Evolutionary conservation across 2,329 filamentous ascomycete genomes (phyloP), one percentile per base, ranked within the genome.

Genomic region (Trichoderma sp.): DNA sequence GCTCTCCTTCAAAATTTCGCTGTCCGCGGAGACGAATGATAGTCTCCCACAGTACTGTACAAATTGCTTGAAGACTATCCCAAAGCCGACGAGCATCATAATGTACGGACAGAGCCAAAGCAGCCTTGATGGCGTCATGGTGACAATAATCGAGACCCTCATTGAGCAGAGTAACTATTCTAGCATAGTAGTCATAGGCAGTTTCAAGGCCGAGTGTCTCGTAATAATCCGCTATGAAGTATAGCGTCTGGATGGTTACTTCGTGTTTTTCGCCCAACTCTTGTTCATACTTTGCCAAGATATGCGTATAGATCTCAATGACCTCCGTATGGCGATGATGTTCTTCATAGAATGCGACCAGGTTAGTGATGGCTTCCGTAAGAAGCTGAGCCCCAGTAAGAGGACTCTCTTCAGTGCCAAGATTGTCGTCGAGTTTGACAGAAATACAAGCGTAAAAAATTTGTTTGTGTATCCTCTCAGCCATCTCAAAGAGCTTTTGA

Each of bases 251-350:
- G 28, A 65, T 65, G n/a, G 62, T 65, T 23, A 13, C 7, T 9
- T 32, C 26, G 28, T 65, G 39, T 6, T 65, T 65, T 53, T 47
- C 7, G 17, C 62, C 62, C 3, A 78, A 73, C 11, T 74, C 26
- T 65, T 73, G 75, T 63, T 76, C 75, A 71, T 82, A 83, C n/a
- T 77, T 76, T 5, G 75, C 77, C 1, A 83, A 75, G 0, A 83
- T 75, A 70, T 78, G 76, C 8, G 75, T 71, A 71, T 83, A 81
- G 23, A 82, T 75, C 34, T 80, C 78, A 20, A 83, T 78, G 4
- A 82, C 76, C 74, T 79, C 80, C 64, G 81, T 79, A 58, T 84
- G 81, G 12, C 81, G 78, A 68, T 82, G 80, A 62, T 82, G 78
- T 71, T 76, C 74, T 53, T 79, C 76, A 32, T 79, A 79, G 59